Conservation (phyloP, 2,329 filamentous ascomycete genomes). For the Penicillium sp. region DNA sequence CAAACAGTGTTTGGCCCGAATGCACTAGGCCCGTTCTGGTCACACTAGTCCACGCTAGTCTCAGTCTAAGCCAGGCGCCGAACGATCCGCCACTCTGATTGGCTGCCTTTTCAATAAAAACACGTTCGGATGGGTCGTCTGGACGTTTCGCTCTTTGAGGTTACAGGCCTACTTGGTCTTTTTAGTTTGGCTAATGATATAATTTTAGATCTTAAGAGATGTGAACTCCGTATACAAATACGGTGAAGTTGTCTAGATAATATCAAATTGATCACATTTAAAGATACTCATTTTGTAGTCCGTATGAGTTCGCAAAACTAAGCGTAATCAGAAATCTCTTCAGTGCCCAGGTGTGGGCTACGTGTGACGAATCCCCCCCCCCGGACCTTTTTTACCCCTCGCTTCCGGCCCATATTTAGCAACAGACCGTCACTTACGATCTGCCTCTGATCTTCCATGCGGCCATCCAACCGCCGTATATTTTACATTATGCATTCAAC, state of each 20-base stretch:
- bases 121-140: conserved; percentile 4
- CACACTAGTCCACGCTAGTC: conserved; percentile 1
- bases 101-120: not conserved
- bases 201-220: not conserved
- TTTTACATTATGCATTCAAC: not conserved
- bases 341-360: not conserved
- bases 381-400: conserved; percentile 3
- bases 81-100: not conserved
- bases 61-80: not conserved
- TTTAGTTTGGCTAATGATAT: not conserved
- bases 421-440: conserved; percentile 4
- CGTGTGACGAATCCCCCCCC: conserved; percentile 2
- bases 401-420: conserved; percentile 12
- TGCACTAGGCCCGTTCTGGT: not conserved
- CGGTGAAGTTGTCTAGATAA: too few species aligned
- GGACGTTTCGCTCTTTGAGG: not conserved
- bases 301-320: too few species aligned
- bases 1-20: conserved; percentile 1
- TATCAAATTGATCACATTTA: not conserved
- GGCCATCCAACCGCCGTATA: not conserved
- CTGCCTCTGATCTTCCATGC: conserved; percentile 6
- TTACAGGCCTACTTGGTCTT: not conserved
- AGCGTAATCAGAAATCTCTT: not conserved
- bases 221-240: too few species aligned
- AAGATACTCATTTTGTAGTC: not conserved